Evolutionary conservation across 441 rosid species (phyloP), one percentile per base, ranked within the genome.

Genomic region (Francoa sonchifolia): DNA sequence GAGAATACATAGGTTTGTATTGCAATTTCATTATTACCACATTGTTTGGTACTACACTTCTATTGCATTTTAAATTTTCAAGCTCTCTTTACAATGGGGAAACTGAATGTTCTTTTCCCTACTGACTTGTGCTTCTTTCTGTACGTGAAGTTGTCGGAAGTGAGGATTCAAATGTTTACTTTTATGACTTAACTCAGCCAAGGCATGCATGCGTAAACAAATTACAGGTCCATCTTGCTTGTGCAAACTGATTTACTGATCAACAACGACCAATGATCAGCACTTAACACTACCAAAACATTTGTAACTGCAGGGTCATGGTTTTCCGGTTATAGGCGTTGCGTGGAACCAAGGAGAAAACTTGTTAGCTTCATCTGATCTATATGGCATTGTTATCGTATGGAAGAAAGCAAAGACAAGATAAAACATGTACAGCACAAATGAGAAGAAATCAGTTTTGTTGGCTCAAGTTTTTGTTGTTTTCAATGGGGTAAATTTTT

Each of bases 291-390:
- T 9, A 28, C 3, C 2, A 18, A 31, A n/a, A 38, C 36, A 36
- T 41, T 20, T 52, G 53, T 44, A 47, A 25, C 2, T 48, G 54
- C 82, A 82, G 98, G 96, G 98, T 52, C 98, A 85, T 58, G 73
- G 94, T n/a, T 90, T 85, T 49, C 90, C 96, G 0, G 95, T 85
- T 14, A 63, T 70, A 48, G 74, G 67, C 6, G 98, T 90, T 15
- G 87, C 93, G 19, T 85, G 98, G 96, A 85, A 90, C 73, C 80
- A 82, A 9, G 96, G 98, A 25, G 96, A 90, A 61, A 85, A 90
- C 63, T 71, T 82, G 48, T 58, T 90, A 69, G 98, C 98, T 0
- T 82, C 98, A 0, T 80, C 93, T 9, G 98, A 90, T 55, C 75
- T 79, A 44, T 80, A 77, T 1, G 98, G 98, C 16, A 55, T 84